These are phyloP conservation scores for Tylopilus felleus DNA, from an alignment of 768 basidiomycete genomes.

Conservation along the genomic window DNA sequence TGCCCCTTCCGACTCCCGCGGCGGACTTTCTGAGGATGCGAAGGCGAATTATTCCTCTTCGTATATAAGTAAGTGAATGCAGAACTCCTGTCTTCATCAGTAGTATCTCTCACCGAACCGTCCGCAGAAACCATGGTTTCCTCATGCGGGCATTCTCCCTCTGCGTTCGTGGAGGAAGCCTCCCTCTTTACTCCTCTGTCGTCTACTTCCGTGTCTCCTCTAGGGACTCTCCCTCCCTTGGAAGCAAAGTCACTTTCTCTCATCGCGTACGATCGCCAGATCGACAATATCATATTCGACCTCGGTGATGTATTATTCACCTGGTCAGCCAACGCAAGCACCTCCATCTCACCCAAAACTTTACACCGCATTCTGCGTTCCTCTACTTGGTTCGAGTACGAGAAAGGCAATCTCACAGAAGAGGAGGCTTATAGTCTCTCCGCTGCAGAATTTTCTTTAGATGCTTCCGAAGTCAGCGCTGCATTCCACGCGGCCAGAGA, in stretches of 20 bases:
- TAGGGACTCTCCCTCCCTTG: constrained; percentile 1
- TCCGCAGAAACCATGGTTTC: background rate
- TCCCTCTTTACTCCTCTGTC: background rate
- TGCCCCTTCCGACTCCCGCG: no score
- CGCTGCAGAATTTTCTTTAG: constrained; percentile 15
- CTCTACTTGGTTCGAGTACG: constrained; percentile 21
- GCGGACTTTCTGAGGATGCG: no score
- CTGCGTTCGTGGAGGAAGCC: background rate
- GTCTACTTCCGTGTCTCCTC: constrained; percentile 3
- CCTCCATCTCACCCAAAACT: constrained; percentile 11
- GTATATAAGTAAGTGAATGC: background rate
- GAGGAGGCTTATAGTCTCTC: constrained; percentile 6
- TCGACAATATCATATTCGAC: constrained; percentile 24
- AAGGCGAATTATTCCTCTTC: no score
- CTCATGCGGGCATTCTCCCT: background rate
- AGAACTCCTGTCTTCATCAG: background rate
- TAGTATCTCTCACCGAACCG: background rate
- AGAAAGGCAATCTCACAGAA: constrained; percentile 18
- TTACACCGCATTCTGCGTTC: constrained; percentile 14
- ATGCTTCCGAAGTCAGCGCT: constrained; percentile 8
- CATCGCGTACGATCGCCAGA: constrained; percentile 6
- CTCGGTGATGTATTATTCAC: constrained; percentile 23
- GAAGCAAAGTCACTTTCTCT: background rate
- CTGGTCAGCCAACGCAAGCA: constrained; percentile 16
- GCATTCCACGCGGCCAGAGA: constrained; percentile 7